Conservation (phyloP, 345 rosid genomes). For the Durio zibethinus region DNA sequence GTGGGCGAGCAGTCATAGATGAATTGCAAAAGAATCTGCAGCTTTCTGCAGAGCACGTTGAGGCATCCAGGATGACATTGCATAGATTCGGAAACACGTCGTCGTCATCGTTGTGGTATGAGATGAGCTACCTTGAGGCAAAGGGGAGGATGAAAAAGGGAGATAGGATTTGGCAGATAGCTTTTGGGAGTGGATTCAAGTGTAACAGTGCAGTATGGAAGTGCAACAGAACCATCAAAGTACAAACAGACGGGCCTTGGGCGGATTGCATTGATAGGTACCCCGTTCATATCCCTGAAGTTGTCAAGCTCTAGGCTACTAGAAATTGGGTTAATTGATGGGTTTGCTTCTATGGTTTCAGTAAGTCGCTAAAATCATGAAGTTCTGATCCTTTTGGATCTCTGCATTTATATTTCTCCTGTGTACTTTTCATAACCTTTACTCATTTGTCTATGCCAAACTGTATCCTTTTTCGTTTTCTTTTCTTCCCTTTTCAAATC, state of each 20-base stretch:
- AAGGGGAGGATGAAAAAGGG: constrained; percentile 77
- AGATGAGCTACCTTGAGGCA: constrained; percentile 64
- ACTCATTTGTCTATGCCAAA: background rate
- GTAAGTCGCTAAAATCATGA: constrained; percentile 9
- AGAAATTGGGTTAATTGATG: background rate
- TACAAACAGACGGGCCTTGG: constrained; percentile 63
- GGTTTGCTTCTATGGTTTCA: constrained; percentile 14
- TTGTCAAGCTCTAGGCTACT: constrained; percentile 51
- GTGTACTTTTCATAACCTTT: background rate
- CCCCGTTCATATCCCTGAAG: constrained; percentile 76
- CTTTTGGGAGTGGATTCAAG: constrained; percentile 89
- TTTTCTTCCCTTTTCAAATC: background rate
- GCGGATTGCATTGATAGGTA: constrained; percentile 63
- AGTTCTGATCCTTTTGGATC: background rate
- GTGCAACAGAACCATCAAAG: constrained; percentile 62
- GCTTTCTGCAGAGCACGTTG: constrained; percentile 65
- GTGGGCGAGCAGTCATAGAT: constrained; percentile 86
- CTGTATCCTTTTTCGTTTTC: background rate
- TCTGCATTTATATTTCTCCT: background rate
- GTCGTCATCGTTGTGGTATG: constrained; percentile 85
- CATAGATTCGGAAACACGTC: constrained; percentile 89
- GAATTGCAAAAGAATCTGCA: constrained; percentile 73
- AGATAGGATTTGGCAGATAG: constrained; percentile 77
- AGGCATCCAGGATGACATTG: constrained; percentile 81
- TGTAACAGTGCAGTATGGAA: constrained; percentile 94